Percentiles rank a stretch among this genome's conserved stretches.
Evolutionary conservation across 2,329 filamentous ascomycete genomes (phyloP).

Genomic region (Paecilomyces dactylethromorphus): DNA sequence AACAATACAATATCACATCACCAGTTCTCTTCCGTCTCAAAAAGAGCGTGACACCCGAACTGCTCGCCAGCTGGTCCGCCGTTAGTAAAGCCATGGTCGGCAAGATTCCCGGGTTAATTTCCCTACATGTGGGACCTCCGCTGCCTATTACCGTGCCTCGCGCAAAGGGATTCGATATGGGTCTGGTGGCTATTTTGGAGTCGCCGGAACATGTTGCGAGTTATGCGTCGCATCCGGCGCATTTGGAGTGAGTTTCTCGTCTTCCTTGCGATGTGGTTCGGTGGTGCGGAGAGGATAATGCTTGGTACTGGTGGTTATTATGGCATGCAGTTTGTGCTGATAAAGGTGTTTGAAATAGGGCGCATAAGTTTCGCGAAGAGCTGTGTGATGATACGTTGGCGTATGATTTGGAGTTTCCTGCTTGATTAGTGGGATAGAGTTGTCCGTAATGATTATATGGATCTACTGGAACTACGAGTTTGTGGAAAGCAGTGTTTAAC

Average conservation of each 20-base stretch:
- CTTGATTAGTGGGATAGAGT: constrained; percentile 4
- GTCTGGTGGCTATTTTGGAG: constrained; percentile 41
- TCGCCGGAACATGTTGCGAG: constrained; percentile 34
- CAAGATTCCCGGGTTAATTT: constrained; percentile 33
- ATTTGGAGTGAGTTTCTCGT: constrained; percentile 33
- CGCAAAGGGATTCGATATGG: constrained; percentile 40
- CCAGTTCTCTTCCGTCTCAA: constrained; percentile 40
- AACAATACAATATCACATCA: constrained; percentile 2
- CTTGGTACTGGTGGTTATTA: too few relatives aligned
- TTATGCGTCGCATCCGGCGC: constrained; percentile 42
- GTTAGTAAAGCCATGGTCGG: constrained; percentile 33
- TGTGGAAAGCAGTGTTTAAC: too few relatives aligned
- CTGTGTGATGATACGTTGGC: constrained; percentile 37
- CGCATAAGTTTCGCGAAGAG: constrained; percentile 33
- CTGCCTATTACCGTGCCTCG: constrained; percentile 34
- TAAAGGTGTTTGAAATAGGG: constrained; percentile 16
- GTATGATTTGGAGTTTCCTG: constrained; percentile 33
- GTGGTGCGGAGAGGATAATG: constrained; percentile 1
- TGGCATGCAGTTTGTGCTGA: background rate
- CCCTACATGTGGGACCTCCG: constrained; percentile 30
- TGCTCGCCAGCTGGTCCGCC: constrained; percentile 25
- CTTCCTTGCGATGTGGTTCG: background rate
- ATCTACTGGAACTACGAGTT: too few relatives aligned
- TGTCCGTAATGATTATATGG: too few relatives aligned
- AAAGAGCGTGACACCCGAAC: constrained; percentile 24